phyloP scores from a whole-genome alignment of 176 grass and related monocot genomes.

The Triticum monococcum region DNA sequence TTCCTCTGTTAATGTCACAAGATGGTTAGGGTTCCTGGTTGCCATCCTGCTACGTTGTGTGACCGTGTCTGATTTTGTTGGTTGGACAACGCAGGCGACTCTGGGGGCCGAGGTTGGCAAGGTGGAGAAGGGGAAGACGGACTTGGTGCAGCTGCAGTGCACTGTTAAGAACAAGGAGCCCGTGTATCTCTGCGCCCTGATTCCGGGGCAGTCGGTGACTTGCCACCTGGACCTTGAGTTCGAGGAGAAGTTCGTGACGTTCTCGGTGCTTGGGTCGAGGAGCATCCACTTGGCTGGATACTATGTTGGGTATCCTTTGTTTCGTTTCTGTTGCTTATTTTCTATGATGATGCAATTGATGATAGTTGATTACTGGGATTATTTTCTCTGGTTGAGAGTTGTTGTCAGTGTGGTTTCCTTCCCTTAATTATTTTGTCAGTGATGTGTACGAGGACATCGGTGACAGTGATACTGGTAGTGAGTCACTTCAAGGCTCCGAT shows the following conservation, averaged over 20 bases:
- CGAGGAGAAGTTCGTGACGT: constrained; percentile 67
- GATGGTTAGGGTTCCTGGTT: not conserved
- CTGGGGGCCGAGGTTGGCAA: constrained; percentile 48
- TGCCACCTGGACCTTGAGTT: constrained; percentile 82
- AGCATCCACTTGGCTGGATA: constrained; percentile 72
- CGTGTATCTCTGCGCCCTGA: constrained; percentile 55
- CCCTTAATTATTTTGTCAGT: constrained; percentile 49
- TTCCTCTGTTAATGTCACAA: not conserved
- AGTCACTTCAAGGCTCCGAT: constrained; percentile 46
- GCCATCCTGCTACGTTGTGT: not conserved
- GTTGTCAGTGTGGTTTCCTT: not conserved
- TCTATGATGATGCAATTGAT: not conserved
- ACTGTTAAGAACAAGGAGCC: constrained; percentile 51
- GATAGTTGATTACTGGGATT: not conserved
- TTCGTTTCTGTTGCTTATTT: not conserved
- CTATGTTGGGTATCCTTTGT: constrained; percentile 68
- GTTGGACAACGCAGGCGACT: constrained; percentile 51
- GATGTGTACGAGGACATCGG: constrained; percentile 64
- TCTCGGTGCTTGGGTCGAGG: constrained; percentile 70
- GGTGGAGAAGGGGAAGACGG: constrained; percentile 35
- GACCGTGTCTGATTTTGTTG: not conserved
- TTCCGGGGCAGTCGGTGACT: constrained; percentile 34
- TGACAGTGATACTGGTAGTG: constrained; percentile 54
- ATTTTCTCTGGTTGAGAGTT: not conserved
- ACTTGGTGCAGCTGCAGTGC: constrained; percentile 69